Percentiles rank a stretch among this genome's conserved stretches.
Evolutionary conservation across 192 early-diverging fungal species (phyloP).

Genomic region (Podila clonocystis): DNA sequence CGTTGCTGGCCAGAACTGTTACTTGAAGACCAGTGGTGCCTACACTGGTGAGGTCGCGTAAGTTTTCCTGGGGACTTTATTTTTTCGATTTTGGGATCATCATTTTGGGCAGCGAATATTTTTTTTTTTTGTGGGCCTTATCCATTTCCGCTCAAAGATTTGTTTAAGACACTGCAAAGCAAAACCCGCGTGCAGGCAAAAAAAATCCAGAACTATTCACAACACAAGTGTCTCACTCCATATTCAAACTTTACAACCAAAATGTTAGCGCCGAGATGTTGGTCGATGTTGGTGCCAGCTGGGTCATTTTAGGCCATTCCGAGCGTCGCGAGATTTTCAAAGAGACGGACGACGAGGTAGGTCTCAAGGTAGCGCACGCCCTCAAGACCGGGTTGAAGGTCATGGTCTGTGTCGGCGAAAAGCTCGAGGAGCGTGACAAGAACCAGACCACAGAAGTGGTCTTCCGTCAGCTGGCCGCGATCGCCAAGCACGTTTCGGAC

Average conservation of each 20-base stretch:
- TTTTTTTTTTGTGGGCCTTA: too few relatives aligned
- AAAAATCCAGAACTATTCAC: background rate
- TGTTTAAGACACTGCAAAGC: too few relatives aligned
- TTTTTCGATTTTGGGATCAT: background rate
- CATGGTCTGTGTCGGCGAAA: constrained; percentile 95
- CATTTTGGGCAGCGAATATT: too few relatives aligned
- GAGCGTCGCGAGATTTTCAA: constrained; percentile 91
- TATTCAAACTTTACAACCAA: too few relatives aligned
- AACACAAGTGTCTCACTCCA: background rate
- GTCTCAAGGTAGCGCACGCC: constrained; percentile 88
- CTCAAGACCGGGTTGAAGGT: constrained; percentile 85
- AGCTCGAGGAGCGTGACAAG: constrained; percentile 90
- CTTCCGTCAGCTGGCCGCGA: constrained; percentile 86
- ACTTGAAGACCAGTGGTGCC: constrained; percentile 83
- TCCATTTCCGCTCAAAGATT: too few relatives aligned
- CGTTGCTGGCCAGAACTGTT: constrained; percentile 95
- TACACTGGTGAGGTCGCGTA: constrained; percentile 95
- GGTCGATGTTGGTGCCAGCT: constrained; percentile 90
- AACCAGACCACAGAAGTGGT: constrained; percentile 84
- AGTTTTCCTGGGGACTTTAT: background rate
- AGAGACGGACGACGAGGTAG: constrained; percentile 86
- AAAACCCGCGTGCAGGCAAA: background rate
- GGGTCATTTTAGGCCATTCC: constrained; percentile 97
- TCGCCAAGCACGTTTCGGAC: constrained; percentile 76
- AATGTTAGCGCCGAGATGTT: constrained; percentile 81